phyloP scores from a whole-genome alignment of 1,139 yeast genomes.

The Fermentozyma sake region DNA sequence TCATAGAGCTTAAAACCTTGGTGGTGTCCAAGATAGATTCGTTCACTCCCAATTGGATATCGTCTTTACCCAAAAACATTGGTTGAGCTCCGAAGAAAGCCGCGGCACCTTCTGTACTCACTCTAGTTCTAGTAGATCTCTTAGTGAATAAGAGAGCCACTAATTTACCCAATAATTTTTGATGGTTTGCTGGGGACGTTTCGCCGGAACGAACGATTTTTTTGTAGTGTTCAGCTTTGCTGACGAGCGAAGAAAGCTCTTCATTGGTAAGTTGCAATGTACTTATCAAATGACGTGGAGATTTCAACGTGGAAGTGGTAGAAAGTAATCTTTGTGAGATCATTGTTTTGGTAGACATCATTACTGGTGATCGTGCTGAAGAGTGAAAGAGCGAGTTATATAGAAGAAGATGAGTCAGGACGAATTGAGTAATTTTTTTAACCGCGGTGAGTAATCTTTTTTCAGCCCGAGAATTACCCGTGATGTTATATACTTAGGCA shows the following conservation, averaged over 20 bases:
- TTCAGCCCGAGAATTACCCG: too few species aligned
- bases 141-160: constrained; percentile 82
- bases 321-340: constrained; percentile 7
- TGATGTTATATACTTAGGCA: too few species aligned
- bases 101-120: constrained; percentile 93
- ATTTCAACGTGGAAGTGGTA: constrained; percentile 9
- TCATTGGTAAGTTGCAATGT: constrained; percentile 68
- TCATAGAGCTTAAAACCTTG: constrained; percentile 88
- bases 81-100: constrained; percentile 93
- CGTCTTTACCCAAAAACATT: constrained; percentile 93
- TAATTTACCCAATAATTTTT: constrained; percentile 70
- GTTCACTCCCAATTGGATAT: constrained; percentile 92
- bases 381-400: background rate
- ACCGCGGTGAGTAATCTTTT: constrained; percentile 20
- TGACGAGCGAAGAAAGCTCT: constrained; percentile 66
- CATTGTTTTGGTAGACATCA: constrained; percentile 6
- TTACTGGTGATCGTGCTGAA: constrained; percentile 1
- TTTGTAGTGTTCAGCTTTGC: constrained; percentile 64
- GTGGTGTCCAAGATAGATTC: constrained; percentile 88
- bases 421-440: constrained; percentile 14
- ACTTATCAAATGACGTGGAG: constrained; percentile 70
- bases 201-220: constrained; percentile 49
- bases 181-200: constrained; percentile 40
- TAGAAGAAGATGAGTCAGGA: constrained; percentile 10
- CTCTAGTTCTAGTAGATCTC: constrained; percentile 91